Base-by-base conservation (phyloP, 208 protist genomes). In the Novymonas esmeraldas region DNA sequence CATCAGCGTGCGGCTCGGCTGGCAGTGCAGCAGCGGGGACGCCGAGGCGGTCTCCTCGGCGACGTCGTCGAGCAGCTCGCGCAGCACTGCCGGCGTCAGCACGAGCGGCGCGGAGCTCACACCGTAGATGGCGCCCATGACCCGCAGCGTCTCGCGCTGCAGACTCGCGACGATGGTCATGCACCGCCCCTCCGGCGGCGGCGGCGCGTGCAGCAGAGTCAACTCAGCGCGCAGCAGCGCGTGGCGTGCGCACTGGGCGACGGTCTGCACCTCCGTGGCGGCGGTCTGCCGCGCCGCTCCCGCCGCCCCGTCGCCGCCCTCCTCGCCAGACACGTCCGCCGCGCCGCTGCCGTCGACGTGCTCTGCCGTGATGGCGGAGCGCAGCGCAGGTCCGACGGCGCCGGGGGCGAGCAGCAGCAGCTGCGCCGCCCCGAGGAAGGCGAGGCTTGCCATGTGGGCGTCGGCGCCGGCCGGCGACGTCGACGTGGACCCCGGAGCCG, bases 361-460 rank as follows among this genome's bases (percentile, higher is more conserved):
- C 0, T 64, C 58, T 2, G 42, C 69, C 26, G 63, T 54, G 26
- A 73, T 72, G 54, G 82, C 42, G 2, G 85, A 81, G 6, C 89
- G 85, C 36, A 94, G 60, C 24, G 82, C 78, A 3, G 78, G 68
- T 34, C 78, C 78, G 6, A 94, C 84, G 0, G 79, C 77, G 1
- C 81, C 82, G 33, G 89, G 89, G 42, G 77, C 84, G 46, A 85
- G 79, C 11, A 92, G 66, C 22, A 94, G 76, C 22, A 94, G 73
- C 70, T 92, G 68, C 1, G 85, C 85, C 26, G 84, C 84, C 0
- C 79, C 81, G 5, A 79, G 62, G 64, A 85, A 94, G 20, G 73
- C 70, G 7, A 92, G 52, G 56, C 76, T 84, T 3, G 70, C 74
- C 42, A 82, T 82, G 41, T 78, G 74, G 56, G 62, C 64, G 6